Evolutionary conservation across 305 asterid species (phyloP).

Genomic region (Withania somnifera): DNA sequence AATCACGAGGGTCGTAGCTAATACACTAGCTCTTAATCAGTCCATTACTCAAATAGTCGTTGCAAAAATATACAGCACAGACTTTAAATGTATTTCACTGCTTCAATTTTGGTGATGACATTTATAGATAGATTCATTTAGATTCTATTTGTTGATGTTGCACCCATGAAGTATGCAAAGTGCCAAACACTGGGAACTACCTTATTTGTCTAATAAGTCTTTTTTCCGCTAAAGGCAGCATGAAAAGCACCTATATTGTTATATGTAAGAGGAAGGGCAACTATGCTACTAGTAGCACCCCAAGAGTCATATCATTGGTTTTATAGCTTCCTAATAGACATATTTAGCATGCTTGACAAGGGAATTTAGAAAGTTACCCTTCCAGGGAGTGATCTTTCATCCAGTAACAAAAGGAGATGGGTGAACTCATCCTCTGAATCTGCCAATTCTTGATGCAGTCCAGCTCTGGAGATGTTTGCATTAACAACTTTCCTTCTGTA

Average conservation of each 20-base stretch:
- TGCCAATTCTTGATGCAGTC: constrained; percentile 83
- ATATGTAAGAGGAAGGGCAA: too few species aligned
- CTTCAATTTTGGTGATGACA: neutral
- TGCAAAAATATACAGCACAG: neutral
- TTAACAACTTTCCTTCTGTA: constrained; percentile 83
- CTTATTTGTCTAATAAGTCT: too few species aligned
- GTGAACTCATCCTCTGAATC: constrained; percentile 91
- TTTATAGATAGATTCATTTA: neutral
- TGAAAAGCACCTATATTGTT: too few species aligned
- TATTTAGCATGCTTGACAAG: neutral
- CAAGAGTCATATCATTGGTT: neutral
- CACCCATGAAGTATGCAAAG: too few species aligned
- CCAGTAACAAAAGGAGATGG: constrained; percentile 79
- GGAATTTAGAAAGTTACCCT: constrained; percentile 38
- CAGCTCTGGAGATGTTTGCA: constrained; percentile 80
- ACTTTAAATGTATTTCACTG: neutral
- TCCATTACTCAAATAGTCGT: neutral
- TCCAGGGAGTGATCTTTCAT: constrained; percentile 89
- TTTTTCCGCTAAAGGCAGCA: too few species aligned
- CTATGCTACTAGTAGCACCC: too few species aligned
- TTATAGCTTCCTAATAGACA: neutral
- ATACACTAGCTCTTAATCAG: neutral
- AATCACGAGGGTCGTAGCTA: neutral
- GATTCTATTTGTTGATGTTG: neutral
- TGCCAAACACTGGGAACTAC: too few species aligned